A percentile compares a stretch with the other conserved stretches of the same genome.
Evolutionary conservation across 768 basidiomycete genomes (phyloP).

Genomic region (Pisolithus sp.): DNA sequence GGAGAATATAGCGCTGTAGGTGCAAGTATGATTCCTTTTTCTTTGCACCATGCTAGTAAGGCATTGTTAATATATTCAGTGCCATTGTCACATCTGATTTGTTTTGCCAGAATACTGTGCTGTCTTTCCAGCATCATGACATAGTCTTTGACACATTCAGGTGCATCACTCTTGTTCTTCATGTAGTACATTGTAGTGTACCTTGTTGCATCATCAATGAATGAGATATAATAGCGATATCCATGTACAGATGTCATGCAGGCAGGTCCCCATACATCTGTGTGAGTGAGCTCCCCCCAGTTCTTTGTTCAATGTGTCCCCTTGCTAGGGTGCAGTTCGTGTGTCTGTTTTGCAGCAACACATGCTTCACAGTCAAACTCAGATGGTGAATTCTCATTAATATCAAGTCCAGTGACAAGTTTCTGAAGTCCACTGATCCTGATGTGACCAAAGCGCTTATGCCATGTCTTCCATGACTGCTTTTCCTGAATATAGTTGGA

Average conservation of each 20-base stretch:
- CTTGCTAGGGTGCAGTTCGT: not conserved
- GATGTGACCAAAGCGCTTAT: too few relatives aligned
- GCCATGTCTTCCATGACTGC: too few relatives aligned
- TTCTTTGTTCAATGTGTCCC: fast-evolving
- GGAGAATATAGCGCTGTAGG: not conserved
- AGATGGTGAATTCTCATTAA: too few relatives aligned
- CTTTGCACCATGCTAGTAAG: not conserved
- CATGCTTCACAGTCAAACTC: too few relatives aligned
- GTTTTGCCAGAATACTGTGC: not conserved
- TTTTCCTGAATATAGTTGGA: too few relatives aligned
- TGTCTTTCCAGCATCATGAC: not conserved
- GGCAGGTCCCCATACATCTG: slow-evolving; percentile 4
- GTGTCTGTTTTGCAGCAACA: too few relatives aligned
- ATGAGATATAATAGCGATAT: not conserved
- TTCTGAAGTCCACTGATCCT: too few relatives aligned
- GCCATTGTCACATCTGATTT: not conserved
- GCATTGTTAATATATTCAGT: not conserved
- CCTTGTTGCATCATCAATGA: not conserved
- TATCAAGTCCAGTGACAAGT: too few relatives aligned
- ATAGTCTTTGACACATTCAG: not conserved
- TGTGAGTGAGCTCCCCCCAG: slow-evolving; percentile 1
- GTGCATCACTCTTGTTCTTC: not conserved
- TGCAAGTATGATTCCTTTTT: not conserved
- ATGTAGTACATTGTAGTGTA: not conserved
- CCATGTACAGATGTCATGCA: fast-evolving